phyloP scores from a whole-genome alignment of 2,329 filamentous ascomycete species.

The Colletotrichum nymphaeae region DNA sequence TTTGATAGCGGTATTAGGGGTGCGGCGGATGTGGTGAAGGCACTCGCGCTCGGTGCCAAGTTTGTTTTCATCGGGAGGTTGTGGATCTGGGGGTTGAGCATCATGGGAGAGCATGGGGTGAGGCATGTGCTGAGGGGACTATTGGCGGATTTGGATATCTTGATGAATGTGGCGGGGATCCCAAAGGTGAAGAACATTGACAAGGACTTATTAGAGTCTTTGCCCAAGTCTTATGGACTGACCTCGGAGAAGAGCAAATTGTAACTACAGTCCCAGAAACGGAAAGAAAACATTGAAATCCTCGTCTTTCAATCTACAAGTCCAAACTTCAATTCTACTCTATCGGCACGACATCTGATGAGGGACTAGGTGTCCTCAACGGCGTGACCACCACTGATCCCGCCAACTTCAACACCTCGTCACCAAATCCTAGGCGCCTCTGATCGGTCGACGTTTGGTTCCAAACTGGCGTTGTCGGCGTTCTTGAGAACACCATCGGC shows the following conservation, averaged over 20 bases:
- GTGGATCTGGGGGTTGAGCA: slow-evolving; percentile 58
- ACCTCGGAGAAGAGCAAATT: slow-evolving; percentile 27
- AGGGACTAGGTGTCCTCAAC: neutral
- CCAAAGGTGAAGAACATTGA: slow-evolving; percentile 51
- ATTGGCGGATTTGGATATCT: slow-evolving; percentile 64
- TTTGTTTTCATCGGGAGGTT: slow-evolving; percentile 69
- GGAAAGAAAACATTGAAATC: neutral
- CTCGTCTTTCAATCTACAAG: too few relatives aligned
- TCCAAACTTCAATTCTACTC: too few relatives aligned
- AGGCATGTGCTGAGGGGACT: slow-evolving; percentile 41
- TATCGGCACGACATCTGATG: neutral
- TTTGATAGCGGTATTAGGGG: slow-evolving; percentile 62
- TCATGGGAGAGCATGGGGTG: slow-evolving; percentile 31
- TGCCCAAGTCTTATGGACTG: slow-evolving; percentile 20
- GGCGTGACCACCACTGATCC: neutral
- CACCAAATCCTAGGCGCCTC: neutral
- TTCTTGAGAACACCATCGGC: slow-evolving; percentile 8
- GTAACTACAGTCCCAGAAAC: neutral
- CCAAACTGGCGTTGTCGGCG: slow-evolving; percentile 20
- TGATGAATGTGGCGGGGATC: slow-evolving; percentile 66
- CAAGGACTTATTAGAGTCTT: slow-evolving; percentile 21
- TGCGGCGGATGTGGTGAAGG: slow-evolving; percentile 70
- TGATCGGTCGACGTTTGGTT: neutral
- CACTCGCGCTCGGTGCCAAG: slow-evolving; percentile 66
- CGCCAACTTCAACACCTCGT: neutral